These are phyloP conservation scores for Nadsonia fulvescens DNA, from an alignment of 805 yeast species.

Conservation along the genomic window DNA sequence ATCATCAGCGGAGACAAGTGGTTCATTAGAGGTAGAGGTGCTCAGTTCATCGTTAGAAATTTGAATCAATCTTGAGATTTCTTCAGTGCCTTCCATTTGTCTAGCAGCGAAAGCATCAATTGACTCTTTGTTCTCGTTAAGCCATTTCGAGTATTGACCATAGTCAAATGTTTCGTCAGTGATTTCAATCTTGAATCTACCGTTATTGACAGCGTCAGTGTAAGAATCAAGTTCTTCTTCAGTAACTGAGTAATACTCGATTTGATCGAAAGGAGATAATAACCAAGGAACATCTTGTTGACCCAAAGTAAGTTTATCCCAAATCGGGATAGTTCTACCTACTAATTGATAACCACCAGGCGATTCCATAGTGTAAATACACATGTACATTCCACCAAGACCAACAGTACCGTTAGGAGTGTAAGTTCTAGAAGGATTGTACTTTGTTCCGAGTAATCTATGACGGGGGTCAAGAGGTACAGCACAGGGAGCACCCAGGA, in stretches of 20 bases:
- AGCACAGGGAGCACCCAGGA: slow-evolving; percentile 96
- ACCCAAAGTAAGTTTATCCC: slow-evolving; percentile 85
- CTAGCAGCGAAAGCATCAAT: slow-evolving; percentile 45
- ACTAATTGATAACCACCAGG: slow-evolving; percentile 98
- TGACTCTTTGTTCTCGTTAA: slow-evolving; percentile 50
- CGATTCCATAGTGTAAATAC: slow-evolving; percentile 93
- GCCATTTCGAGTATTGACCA: slow-evolving; percentile 59
- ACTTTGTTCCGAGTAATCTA: slow-evolving; percentile 78
- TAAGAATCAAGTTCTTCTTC: slow-evolving; percentile 64
- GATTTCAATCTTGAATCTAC: slow-evolving; percentile 58
- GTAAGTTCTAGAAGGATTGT: slow-evolving; percentile 89
- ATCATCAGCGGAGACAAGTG: slow-evolving; percentile 28
- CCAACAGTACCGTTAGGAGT: slow-evolving; percentile 97
- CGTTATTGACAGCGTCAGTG: slow-evolving; percentile 62
- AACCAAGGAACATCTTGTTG: slow-evolving; percentile 73
- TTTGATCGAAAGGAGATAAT: slow-evolving; percentile 80
- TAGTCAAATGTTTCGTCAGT: slow-evolving; percentile 72
- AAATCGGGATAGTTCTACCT: slow-evolving; percentile 91
- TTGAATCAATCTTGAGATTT: slow-evolving; percentile 70
- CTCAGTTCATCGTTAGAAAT: slow-evolving; percentile 64
- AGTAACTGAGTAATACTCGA: slow-evolving; percentile 80
- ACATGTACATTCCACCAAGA: slow-evolving; percentile 97
- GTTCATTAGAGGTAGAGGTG: slow-evolving; percentile 35
- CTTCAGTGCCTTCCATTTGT: slow-evolving; percentile 74
- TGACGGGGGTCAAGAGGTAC: slow-evolving; percentile 96